Percentiles rank a stretch among this genome's conserved stretches.
Evolutionary conservation across 169 alveolate genomes (phyloP).

Genomic region (Plasmodium gonderi): DNA sequence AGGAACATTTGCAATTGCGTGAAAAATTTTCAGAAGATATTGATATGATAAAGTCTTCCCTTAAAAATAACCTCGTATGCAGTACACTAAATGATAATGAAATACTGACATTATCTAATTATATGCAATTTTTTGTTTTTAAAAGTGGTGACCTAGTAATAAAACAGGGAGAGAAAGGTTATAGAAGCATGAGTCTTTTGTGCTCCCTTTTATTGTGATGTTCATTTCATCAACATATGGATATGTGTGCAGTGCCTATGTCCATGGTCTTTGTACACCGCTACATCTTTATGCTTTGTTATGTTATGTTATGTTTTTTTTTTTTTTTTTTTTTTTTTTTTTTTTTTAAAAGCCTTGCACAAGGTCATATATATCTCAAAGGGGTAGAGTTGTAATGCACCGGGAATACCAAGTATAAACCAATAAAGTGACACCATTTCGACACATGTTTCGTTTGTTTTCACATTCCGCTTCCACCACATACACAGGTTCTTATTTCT

Average conservation of each 20-base stretch:
- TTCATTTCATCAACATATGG: no score
- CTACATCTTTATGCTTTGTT: background rate
- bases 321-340: no score
- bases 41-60: conserved; percentile 84
- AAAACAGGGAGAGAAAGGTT: conserved; percentile 89
- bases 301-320: background rate
- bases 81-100: conserved; percentile 90
- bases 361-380: no score
- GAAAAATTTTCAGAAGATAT: conserved; percentile 87
- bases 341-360: no score
- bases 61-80: conserved; percentile 89
- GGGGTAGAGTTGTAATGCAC: no score
- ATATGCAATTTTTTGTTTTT: conserved; percentile 90
- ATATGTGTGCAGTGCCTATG: no score
- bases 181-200: no score
- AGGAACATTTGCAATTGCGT: conserved; percentile 72
- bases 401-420: no score
- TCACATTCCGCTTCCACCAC: background rate
- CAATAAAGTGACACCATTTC: no score
- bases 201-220: no score
- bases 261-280: background rate
- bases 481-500: conserved; percentile 86
- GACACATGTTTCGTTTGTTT: no score
- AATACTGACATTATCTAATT: conserved; percentile 88
- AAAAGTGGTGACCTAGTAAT: conserved; percentile 88